Percentiles rank a stretch among this genome's conserved stretches.
phyloP scores from a whole-genome alignment of 139 green algal species.

The Haematococcus sp. region DNA sequence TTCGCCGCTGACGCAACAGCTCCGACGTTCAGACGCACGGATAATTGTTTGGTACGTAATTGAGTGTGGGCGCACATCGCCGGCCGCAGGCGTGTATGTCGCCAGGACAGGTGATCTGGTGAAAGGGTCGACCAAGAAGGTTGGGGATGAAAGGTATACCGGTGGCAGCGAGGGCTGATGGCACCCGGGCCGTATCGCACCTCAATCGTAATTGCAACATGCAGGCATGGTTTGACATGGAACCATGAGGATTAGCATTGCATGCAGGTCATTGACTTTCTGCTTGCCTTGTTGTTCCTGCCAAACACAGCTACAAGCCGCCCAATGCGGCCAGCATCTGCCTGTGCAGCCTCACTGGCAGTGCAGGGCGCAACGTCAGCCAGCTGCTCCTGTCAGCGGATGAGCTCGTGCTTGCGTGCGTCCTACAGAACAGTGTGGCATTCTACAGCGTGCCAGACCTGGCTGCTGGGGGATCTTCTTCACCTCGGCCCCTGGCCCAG shows the following conservation, averaged over 20 bases:
- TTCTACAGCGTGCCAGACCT: background rate
- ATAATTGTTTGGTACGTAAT: no score
- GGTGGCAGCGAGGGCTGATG: background rate
- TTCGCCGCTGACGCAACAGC: no score
- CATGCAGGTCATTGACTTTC: no score
- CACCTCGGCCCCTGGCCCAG: background rate
- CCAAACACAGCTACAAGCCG: background rate
- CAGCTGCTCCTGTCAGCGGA: conserved; percentile 25
- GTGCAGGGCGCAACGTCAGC: background rate
- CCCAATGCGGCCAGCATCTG: background rate
- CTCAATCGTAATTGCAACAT: no score
- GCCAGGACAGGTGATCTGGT: background rate
- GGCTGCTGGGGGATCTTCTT: background rate
- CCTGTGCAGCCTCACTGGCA: background rate
- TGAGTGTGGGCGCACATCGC: no score
- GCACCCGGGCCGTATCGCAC: no score
- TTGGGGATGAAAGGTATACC: background rate
- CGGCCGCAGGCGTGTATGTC: conserved; percentile 1
- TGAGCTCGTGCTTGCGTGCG: conserved; percentile 14
- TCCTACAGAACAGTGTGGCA: conserved; percentile 8
- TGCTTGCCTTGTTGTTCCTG: background rate
- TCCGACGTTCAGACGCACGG: no score
- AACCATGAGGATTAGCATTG: no score
- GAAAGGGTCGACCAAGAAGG: background rate
- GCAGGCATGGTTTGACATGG: no score